These are phyloP conservation scores for Amanita pallidorosea DNA, from an alignment of 768 basidiomycete genomes.

Conservation along the genomic window DNA sequence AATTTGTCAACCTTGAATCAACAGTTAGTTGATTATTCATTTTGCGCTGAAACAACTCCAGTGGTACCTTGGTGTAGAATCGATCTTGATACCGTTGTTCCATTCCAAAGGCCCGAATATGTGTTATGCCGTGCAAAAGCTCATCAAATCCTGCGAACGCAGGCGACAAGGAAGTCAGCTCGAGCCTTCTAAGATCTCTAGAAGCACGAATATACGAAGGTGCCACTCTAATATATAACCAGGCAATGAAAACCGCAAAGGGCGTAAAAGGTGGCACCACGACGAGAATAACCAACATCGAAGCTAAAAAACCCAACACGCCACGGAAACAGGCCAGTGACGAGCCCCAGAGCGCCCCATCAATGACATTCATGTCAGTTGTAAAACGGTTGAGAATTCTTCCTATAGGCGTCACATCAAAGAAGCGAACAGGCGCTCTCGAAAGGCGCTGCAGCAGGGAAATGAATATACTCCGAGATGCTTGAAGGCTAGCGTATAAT, in stretches of 20 bases:
- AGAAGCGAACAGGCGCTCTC: constrained; percentile 58
- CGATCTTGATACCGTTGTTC: constrained; percentile 53
- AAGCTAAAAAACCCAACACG: constrained; percentile 48
- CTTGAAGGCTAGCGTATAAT: constrained; percentile 60
- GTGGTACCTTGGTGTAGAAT: constrained; percentile 44
- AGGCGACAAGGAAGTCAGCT: constrained; percentile 58
- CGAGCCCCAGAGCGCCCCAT: constrained; percentile 48
- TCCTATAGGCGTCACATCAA: constrained; percentile 67
- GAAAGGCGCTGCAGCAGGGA: constrained; percentile 43
- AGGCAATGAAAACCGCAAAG: constrained; percentile 57
- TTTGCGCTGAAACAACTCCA: not conserved
- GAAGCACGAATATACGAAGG: constrained; percentile 51
- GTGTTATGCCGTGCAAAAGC: constrained; percentile 51
- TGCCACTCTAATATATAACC: constrained; percentile 55
- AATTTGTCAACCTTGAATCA: constrained; percentile 43
- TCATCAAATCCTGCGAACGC: constrained; percentile 70
- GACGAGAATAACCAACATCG: constrained; percentile 52
- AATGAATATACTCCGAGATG: constrained; percentile 50
- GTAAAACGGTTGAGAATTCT: constrained; percentile 75
- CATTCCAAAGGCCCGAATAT: constrained; percentile 66
- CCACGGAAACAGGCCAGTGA: constrained; percentile 45
- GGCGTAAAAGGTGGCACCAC: constrained; percentile 57
- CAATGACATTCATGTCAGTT: constrained; percentile 66
- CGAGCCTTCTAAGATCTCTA: constrained; percentile 56
- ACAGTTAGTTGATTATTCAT: not conserved